A percentile compares a stretch with the other conserved stretches of the same genome.
Conservation (phyloP, 768 basidiomycete species). For the Suillus weaverae region DNA sequence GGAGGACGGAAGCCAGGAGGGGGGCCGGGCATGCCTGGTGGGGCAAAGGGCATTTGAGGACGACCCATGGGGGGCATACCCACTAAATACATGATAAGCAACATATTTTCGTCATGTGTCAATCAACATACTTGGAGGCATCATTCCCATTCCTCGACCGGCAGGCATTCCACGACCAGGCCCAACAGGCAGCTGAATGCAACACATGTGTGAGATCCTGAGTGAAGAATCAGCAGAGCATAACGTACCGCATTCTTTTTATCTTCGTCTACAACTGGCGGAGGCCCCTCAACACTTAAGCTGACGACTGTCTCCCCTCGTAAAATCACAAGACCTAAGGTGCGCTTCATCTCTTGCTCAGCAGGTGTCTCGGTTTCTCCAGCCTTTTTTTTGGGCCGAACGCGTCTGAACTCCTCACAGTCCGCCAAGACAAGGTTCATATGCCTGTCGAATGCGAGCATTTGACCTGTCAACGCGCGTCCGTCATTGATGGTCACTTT, state of each 20-base stretch:
- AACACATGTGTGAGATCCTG: conserved; percentile 20
- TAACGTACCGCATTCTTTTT: conserved; percentile 73
- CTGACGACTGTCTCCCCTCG: conserved; percentile 97
- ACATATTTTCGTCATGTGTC: conserved; percentile 13
- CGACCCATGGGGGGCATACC: conserved; percentile 61
- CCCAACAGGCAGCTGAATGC: conserved; percentile 71
- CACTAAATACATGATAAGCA: conserved; percentile 38
- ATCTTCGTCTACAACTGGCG: conserved; percentile 87
- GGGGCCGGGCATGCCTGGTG: conserved; percentile 82
- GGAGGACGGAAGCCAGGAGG: conserved; percentile 86
- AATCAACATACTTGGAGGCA: conserved; percentile 70
- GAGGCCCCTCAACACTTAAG: conserved; percentile 92
- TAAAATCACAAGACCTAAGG: conserved; percentile 94
- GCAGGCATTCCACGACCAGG: conserved; percentile 96
- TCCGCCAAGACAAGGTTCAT: conserved; percentile 99
- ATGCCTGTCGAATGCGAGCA: conserved; percentile 99
- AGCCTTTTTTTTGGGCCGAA: conserved; percentile 88
- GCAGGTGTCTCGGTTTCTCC: conserved; percentile 71
- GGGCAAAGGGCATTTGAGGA: conserved; percentile 62
- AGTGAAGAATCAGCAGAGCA: conserved; percentile 10
- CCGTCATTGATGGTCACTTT: conserved; percentile 98
- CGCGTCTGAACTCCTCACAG: conserved; percentile 95
- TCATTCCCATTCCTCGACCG: conserved; percentile 95
- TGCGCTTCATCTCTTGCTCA: conserved; percentile 93
- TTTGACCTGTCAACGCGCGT: conserved; percentile 92